Base-by-base conservation (phyloP, 1,284 basidiomycete species). In the Wolfiporia cocos region DNA sequence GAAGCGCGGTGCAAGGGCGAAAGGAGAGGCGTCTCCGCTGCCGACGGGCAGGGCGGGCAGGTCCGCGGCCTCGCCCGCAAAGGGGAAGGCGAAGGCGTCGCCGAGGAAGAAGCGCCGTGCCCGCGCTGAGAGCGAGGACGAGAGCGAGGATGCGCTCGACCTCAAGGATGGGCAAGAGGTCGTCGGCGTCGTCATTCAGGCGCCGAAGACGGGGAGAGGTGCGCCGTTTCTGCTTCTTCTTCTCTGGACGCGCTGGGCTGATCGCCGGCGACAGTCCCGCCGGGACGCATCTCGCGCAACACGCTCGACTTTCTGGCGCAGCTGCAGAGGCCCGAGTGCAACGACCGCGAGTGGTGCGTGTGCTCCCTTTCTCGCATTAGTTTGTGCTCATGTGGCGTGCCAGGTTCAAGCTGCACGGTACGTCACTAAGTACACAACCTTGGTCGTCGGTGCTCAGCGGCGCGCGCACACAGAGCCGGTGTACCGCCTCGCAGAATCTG, bases 231-330 rank as follows among this genome's bases (percentile, higher is more conserved):
- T 6, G 28, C 11, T 17, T 22, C 19, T 4, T 32, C 32, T 22
- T 43, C n/a, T 32, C n/a, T 24, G 30, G 35, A 39, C 19, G 33
- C 34, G 10, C 24, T 15, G 32, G 14, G 34, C 18, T 44, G 30
- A 26, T 19, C 26, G 10, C 23, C 21, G 19, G 22, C 14, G 43
- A 4, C 52, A 90, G 92, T 91, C 0, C 85, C 91, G 0, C 73
- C 86, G 5, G 92, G 92, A 2, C 81, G 83, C 56, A 81, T 96
- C 56, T 94, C 91, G 2, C 69, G 78, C 50, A 92, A 94, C 54
- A 89, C 87, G 1, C 61, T 96, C 23, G 66, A 86, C 54, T 95
- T 95, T 58, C 63, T 95, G 46, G 62, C 56, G 5, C 70, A 84
- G 35, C 66, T 96, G 34, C 71, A 74, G 54, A 77, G 89, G 49